phyloP scores from a whole-genome alignment of 2,329 filamentous ascomycete genomes.

The Cladosporium sp. region DNA sequence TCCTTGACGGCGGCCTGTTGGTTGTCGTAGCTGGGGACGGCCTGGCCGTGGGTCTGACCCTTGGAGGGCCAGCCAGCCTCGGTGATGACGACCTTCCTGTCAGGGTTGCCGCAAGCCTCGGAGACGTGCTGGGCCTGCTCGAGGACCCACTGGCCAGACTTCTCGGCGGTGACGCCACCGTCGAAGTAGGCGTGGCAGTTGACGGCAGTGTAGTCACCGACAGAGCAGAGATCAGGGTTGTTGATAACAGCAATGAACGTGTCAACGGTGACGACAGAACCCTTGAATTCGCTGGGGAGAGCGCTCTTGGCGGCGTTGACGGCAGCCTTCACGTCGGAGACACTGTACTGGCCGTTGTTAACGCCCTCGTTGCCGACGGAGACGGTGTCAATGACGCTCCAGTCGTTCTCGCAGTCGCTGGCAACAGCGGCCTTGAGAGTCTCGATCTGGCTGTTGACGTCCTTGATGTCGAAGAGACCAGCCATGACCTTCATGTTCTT shows the following conservation, averaged over 20 bases:
- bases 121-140: constrained; percentile 50
- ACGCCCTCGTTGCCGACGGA: constrained; percentile 79
- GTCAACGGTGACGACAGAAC: constrained; percentile 75
- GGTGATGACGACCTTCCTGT: constrained; percentile 67
- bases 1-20: constrained; percentile 63
- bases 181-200: constrained; percentile 88
- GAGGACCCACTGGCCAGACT: constrained; percentile 65
- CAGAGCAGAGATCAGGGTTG: constrained; percentile 70
- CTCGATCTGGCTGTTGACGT: constrained; percentile 54
- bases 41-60: constrained; percentile 61
- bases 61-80: constrained; percentile 81
- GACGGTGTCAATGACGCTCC: constrained; percentile 66
- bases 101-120: constrained; percentile 38
- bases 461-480: constrained; percentile 64
- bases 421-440: constrained; percentile 56
- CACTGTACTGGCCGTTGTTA: constrained; percentile 55
- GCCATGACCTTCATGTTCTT: constrained; percentile 68
- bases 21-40: constrained; percentile 64
- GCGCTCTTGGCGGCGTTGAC: constrained; percentile 54
- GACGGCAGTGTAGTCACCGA: constrained; percentile 72
- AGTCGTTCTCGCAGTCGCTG: constrained; percentile 48
- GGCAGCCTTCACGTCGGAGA: constrained; percentile 52
- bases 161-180: constrained; percentile 51
- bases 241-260: constrained; percentile 65
- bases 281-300: constrained; percentile 63